These are phyloP conservation scores for Parafenestella ontariensis DNA, from an alignment of 2,329 filamentous ascomycete genomes.

Conservation along the genomic window DNA sequence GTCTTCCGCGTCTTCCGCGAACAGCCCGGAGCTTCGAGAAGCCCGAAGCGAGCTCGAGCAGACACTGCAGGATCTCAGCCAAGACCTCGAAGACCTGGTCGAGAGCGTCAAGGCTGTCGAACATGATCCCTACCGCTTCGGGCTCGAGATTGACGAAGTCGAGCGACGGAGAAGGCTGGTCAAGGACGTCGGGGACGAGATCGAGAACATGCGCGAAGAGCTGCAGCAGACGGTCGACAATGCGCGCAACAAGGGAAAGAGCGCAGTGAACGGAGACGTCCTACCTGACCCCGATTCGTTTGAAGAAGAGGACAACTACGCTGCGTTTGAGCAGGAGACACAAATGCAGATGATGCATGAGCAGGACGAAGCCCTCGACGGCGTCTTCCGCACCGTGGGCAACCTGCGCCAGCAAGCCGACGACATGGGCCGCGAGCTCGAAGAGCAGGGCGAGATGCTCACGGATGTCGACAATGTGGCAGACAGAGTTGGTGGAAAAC, in stretches of 20 bases:
- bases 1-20: slow-evolving; percentile 74
- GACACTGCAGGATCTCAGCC: slow-evolving; percentile 73
- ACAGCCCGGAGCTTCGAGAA: slow-evolving; percentile 69
- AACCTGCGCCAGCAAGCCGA: slow-evolving; percentile 89
- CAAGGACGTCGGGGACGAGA: slow-evolving; percentile 85
- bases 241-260: slow-evolving; percentile 48
- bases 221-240: slow-evolving; percentile 66
- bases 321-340: slow-evolving; percentile 87
- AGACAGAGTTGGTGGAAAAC: slow-evolving; percentile 83
- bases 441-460: slow-evolving; percentile 91
- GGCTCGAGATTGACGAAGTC: slow-evolving; percentile 83
- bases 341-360: slow-evolving; percentile 92
- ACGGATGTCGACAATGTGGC: slow-evolving; percentile 83
- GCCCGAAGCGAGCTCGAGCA: slow-evolving; percentile 77
- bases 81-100: slow-evolving; percentile 88
- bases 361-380: slow-evolving; percentile 91
- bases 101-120: slow-evolving; percentile 89
- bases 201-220: slow-evolving; percentile 88
- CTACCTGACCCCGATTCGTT: slow-evolving; percentile 68
- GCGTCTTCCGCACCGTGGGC: slow-evolving; percentile 90
- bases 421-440: slow-evolving; percentile 94
- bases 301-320: slow-evolving; percentile 68
- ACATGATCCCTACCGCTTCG: slow-evolving; percentile 84
- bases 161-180: slow-evolving; percentile 80
- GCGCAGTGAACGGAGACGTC: slow-evolving; percentile 53